Conservation (phyloP, 495 filamentous ascomycete genomes). For the Glarea lozoyensis region DNA sequence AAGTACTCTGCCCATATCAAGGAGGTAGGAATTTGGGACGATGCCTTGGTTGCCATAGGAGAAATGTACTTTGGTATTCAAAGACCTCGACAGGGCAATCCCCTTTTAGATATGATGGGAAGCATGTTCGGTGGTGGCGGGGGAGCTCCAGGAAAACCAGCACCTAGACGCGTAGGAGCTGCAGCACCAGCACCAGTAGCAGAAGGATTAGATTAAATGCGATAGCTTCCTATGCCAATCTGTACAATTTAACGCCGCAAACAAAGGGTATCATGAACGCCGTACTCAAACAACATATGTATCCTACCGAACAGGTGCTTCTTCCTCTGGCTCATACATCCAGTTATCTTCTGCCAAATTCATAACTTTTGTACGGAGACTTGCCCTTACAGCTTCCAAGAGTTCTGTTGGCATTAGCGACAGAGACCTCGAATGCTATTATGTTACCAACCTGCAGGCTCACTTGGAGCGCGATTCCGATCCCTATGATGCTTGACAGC, state of each 20-base stretch:
- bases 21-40: constrained; percentile 68
- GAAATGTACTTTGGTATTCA: constrained; percentile 98
- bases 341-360: constrained; percentile 77
- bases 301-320: constrained; percentile 19
- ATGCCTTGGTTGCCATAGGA: constrained; percentile 74
- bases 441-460: constrained; percentile 53
- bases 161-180: constrained; percentile 33
- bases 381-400: constrained; percentile 61
- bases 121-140: constrained; percentile 79
- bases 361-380: constrained; percentile 59
- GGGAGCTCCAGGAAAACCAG: constrained; percentile 32
- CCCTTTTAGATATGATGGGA: constrained; percentile 95
- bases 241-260: not conserved
- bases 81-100: constrained; percentile 78
- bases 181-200: constrained; percentile 39
- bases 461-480: constrained; percentile 52
- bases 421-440: not conserved
- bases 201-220: constrained; percentile 40
- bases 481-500: constrained; percentile 49
- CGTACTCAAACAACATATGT: constrained; percentile 8
- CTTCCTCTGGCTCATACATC: constrained; percentile 76
- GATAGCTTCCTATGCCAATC: not conserved
- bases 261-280: constrained; percentile 20
- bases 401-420: constrained; percentile 47
- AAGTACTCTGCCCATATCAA: constrained; percentile 73